Base-by-base conservation (phyloP, 768 basidiomycete species). In the Serendipita indica region DNA sequence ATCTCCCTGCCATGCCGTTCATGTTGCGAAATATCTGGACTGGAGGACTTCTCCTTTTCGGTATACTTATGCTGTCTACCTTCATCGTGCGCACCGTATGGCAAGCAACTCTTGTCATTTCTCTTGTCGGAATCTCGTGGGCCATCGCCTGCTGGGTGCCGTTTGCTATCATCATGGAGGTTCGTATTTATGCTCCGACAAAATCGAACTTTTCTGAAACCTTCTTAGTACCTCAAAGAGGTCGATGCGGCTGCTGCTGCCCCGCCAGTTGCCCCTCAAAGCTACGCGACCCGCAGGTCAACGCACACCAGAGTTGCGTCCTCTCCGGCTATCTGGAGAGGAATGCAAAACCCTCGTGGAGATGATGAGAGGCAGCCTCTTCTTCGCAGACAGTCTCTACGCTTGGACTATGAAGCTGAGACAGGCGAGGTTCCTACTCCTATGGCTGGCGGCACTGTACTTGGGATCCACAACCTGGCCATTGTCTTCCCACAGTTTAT, bases 131-230 rank as follows among this genome's bases (percentile, higher is more conserved):
- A 39, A 85, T 96, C 34, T 93, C 86, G 69, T 97, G 93, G 93
- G 89, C 91, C 7, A 89, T 96, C 37, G 89, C 93, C n/a, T 89
- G 88, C 72, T 96, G 93, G 93, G 89, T 89, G 14, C 92, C 92
- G 2, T 96, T 96, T 64, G 87, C 92, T 18, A 91, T 96, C 65
- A 89, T 97, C 71, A 97, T 97, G 92, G 92, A 93, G 80, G 90
- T 80, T 62, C 54, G 14, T 3, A 12, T 4, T 32, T 32, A 5
- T 33, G 14, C 30, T 60, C 14, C 3, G 30, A 43, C 14, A 49
- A n/a, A 16, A 34, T 57, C 56, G 58, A 22, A 1, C 13, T 57
- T 7, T 33, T 20, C 3, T 60, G 4, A 25, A 35, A 62, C 39
- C 49, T 20, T 5, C 52, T 30, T 61, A 89, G 84, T 77, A 84